phyloP scores from a whole-genome alignment of 305 asterid species.

The Fraxinus angustifolia region DNA sequence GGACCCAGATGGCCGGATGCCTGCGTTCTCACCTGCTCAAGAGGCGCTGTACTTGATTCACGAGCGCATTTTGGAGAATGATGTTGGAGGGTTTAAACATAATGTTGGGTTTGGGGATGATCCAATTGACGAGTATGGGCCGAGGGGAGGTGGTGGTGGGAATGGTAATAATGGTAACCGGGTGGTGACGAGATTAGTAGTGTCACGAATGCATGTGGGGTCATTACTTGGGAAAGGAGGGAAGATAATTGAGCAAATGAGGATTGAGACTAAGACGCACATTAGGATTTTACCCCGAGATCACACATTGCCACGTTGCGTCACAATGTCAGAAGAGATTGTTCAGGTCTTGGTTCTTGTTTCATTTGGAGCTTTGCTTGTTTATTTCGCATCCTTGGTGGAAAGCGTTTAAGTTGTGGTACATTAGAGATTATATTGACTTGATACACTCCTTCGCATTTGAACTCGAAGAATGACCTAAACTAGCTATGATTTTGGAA shows the following conservation, averaged over 20 bases:
- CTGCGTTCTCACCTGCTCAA: slow-evolving; percentile 81
- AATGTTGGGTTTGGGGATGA: slow-evolving; percentile 51
- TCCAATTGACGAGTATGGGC: slow-evolving; percentile 45
- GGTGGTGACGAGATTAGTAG: slow-evolving; percentile 84
- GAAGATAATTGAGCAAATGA: slow-evolving; percentile 96
- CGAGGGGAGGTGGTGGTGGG: slow-evolving; percentile 45
- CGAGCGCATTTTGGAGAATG: slow-evolving; percentile 81
- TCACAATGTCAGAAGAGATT: slow-evolving; percentile 88
- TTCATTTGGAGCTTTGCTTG: slow-evolving; percentile 30
- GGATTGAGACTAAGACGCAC: slow-evolving; percentile 85
- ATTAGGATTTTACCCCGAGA: slow-evolving; percentile 89
- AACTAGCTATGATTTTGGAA: not conserved
- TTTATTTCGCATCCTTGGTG: not conserved
- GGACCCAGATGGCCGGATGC: slow-evolving; percentile 82
- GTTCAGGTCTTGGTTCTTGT: slow-evolving; percentile 71
- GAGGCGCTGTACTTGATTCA: slow-evolving; percentile 86
- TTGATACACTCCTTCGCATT: not conserved
- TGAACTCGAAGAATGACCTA: not conserved
- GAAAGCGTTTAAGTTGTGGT: not conserved
- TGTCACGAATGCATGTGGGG: slow-evolving; percentile 86
- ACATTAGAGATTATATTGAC: not conserved
- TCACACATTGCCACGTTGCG: slow-evolving; percentile 80
- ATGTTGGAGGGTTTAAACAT: slow-evolving; percentile 35
- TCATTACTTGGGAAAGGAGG: slow-evolving; percentile 93
- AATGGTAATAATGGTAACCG: slow-evolving; percentile 37